phyloP scores from a whole-genome alignment of 805 yeast genomes.

The Lipomyces starkeyi region DNA sequence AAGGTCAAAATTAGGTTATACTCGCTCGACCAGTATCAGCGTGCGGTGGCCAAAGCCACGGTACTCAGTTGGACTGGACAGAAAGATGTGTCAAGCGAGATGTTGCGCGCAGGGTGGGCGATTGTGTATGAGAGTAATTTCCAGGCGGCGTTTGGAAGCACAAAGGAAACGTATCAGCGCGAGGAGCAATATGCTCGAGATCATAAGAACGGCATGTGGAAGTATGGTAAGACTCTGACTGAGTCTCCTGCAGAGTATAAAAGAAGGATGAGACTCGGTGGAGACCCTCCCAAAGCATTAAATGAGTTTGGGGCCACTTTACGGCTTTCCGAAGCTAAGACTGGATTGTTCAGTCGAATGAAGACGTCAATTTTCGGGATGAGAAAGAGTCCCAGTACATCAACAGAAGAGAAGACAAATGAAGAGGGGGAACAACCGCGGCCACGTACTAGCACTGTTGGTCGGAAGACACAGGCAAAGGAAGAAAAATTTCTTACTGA shows the following conservation, averaged over 20 bases:
- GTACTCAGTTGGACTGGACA: constrained; percentile 68
- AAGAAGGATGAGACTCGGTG: neutral
- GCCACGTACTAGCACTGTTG: neutral
- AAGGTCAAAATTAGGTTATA: constrained; percentile 78
- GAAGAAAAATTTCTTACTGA: neutral
- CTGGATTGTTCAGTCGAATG: neutral
- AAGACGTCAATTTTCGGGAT: neutral
- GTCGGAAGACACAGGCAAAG: neutral
- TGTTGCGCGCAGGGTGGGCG: constrained; percentile 83
- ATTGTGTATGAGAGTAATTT: constrained; percentile 83
- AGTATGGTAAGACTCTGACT: constrained; percentile 6
- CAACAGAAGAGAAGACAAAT: neutral
- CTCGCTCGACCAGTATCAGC: constrained; percentile 82
- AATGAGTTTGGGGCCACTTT: neutral
- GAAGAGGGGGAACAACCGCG: neutral
- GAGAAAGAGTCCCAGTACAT: neutral
- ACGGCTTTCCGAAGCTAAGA: neutral
- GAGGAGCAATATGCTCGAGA: constrained; percentile 19
- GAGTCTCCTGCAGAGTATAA: neutral
- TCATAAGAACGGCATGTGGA: constrained; percentile 31
- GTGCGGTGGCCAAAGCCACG: constrained; percentile 74
- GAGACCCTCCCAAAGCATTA: neutral
- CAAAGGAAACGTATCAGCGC: constrained; percentile 16
- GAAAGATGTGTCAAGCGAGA: constrained; percentile 83
- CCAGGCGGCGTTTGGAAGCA: constrained; percentile 74